Base-by-base conservation (phyloP, 2,329 filamentous ascomycete genomes). In the Aaosphaeria pasadenensis region DNA sequence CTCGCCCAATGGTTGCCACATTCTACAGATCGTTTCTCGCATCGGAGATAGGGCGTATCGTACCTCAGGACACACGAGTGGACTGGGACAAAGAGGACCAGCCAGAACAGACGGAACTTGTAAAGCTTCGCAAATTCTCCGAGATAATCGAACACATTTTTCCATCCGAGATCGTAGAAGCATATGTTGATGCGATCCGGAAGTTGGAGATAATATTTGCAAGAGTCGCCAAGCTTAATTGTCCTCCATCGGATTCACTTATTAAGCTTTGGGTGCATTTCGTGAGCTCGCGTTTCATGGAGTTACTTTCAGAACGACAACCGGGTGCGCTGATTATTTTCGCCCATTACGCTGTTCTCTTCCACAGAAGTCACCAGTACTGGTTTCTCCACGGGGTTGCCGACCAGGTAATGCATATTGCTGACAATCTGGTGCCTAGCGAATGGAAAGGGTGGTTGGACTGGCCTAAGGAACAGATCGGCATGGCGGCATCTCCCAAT, bases 261-360 rank as follows among this genome's bases (percentile, higher is more conserved):
- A 43, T 63, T 30, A 66, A 62, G 43, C 58, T 63, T 7, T 66
- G 60, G 60, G 51, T 60, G 5, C 59, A 63, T 43, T 46, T 55
- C 7, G 45, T 66, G 5, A 50, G 55, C 0, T 53, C 60, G 11
- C 54, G 58, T 32, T 66, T 64, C 30, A 40, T 66, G 29, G 61
- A 64, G 33, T 45, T 64, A 35, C 50, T 70, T 6, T 58, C 55
- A 9, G 55, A 62, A 36, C 54, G 55, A 33, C 60, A 68, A 40
- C 64, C 65, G 4, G 58, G 62, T 6, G 64, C 66, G 13, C 46
- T 71, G 43, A 60, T 70, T 43, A 66, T 71, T 29, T 59, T 71
- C 42, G 63, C 66, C 11, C 63, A 71, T 47, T 71, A 63, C 45
- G 67, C 64, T 24, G 63, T 70, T 7, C 45, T 71, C 17, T 40